A percentile compares a stretch with the other conserved stretches of the same genome.
Conservation (phyloP, 495 filamentous ascomycete genomes). For the Aspergillus sparsus region DNA sequence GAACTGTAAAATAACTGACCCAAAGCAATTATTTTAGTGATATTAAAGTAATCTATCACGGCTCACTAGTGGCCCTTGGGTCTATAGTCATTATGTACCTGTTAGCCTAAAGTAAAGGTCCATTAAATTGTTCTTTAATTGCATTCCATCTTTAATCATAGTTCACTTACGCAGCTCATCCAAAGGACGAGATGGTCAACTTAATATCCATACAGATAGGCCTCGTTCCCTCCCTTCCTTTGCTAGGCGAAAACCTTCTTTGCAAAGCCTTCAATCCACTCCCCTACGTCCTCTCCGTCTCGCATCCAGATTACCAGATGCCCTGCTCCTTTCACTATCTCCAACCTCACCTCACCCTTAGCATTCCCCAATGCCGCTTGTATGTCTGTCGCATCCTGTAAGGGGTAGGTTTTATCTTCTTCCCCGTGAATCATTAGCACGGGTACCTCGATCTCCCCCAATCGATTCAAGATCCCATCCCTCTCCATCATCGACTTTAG, state of each 20-base stretch:
- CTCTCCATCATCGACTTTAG: constrained; percentile 5
- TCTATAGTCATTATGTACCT: no score
- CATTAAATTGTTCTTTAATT: no score
- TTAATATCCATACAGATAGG: no score
- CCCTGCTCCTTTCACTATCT: constrained; percentile 3
- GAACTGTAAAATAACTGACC: no score
- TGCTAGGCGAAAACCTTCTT: not conserved
- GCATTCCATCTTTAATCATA: no score
- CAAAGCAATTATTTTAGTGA: no score
- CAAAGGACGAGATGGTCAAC: no score
- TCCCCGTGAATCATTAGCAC: constrained; percentile 8
- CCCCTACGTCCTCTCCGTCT: constrained; percentile 1
- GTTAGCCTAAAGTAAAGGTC: no score
- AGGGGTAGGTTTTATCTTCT: constrained; percentile 4
- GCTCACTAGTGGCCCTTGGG: no score
- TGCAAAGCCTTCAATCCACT: constrained; percentile 3
- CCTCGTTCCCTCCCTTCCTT: no score
- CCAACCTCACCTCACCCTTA: not conserved
- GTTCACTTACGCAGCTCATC: no score
- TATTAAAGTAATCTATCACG: no score
- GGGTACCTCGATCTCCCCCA: constrained; percentile 1
- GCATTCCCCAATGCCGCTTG: not conserved
- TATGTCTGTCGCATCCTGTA: not conserved
- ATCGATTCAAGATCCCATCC: constrained; percentile 5
- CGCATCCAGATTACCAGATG: not conserved